These are phyloP conservation scores for Podospora pseudoanserina DNA, from an alignment of 495 filamentous ascomycete genomes.

Conservation along the genomic window DNA sequence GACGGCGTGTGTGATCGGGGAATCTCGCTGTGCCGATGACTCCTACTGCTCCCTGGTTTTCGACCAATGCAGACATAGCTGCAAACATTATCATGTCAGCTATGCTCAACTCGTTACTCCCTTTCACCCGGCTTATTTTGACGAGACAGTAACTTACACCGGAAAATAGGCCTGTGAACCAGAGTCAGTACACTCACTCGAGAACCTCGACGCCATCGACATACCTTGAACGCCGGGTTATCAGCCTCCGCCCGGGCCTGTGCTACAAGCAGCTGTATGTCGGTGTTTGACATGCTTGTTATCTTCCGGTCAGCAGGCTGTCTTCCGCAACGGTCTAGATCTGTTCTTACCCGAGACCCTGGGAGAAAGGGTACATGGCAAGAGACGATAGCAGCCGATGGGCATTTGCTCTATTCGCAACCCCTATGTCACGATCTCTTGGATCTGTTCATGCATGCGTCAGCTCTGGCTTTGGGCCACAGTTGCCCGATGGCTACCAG, in stretches of 20 bases:
- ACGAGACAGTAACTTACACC: conserved; percentile 50
- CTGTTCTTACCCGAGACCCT: conserved; percentile 37
- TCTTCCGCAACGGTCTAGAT: conserved; percentile 12
- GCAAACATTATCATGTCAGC: conserved; percentile 17
- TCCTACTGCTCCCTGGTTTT: conserved; percentile 40
- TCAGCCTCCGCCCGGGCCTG: conserved; percentile 65
- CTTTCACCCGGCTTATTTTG: background rate
- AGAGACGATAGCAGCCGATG: conserved; percentile 58
- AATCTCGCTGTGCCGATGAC: conserved; percentile 21
- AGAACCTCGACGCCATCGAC: background rate
- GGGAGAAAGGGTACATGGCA: conserved; percentile 59
- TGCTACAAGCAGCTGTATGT: conserved; percentile 61
- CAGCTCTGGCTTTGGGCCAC: conserved; percentile 16
- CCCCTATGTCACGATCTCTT: conserved; percentile 60
- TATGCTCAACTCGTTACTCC: background rate
- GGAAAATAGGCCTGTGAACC: conserved; percentile 65
- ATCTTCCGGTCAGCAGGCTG: conserved; percentile 29
- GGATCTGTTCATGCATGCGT: conserved; percentile 45
- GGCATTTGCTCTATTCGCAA: conserved; percentile 57
- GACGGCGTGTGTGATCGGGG: conserved; percentile 19
- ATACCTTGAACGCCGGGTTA: conserved; percentile 59
- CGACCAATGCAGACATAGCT: conserved; percentile 56
- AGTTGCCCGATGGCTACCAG: background rate
- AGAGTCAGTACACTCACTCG: background rate
- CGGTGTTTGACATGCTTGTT: conserved; percentile 58